These are phyloP conservation scores for Pezicula carpinea DNA, from an alignment of 2,329 filamentous ascomycete species.

Conservation along the genomic window DNA sequence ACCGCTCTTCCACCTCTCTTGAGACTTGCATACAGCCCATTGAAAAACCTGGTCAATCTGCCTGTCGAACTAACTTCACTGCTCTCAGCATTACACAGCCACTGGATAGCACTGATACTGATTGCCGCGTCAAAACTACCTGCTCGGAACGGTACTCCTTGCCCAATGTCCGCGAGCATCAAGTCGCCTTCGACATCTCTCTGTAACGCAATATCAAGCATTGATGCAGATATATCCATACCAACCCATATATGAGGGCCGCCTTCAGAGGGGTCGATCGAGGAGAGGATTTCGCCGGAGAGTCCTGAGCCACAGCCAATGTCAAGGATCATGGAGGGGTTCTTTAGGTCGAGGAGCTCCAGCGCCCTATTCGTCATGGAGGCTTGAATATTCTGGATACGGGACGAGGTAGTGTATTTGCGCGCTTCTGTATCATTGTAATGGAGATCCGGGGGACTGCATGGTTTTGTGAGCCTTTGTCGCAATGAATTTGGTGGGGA, in stretches of 20 bases:
- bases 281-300: conserved; percentile 86
- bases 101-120: conserved; percentile 93
- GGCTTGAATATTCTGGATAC: conserved; percentile 92
- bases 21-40: conserved; percentile 81
- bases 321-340: conserved; percentile 86
- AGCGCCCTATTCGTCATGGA: conserved; percentile 92
- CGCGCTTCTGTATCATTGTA: conserved; percentile 94
- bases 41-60: conserved; percentile 81
- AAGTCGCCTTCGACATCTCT: conserved; percentile 89
- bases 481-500: conserved; percentile 8
- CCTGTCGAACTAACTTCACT: conserved; percentile 78
- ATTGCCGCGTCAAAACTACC: conserved; percentile 94
- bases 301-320: conserved; percentile 95
- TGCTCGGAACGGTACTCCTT: conserved; percentile 88
- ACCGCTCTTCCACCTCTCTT: conserved; percentile 83
- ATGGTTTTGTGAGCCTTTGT: conserved; percentile 17
- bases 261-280: conserved; percentile 62
- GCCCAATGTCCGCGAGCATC: conserved; percentile 91
- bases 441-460: conserved; percentile 88
- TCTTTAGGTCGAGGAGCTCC: conserved; percentile 76
- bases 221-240: conserved; percentile 91
- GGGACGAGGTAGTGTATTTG: conserved; percentile 95
- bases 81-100: conserved; percentile 93
- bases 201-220: conserved; percentile 93
- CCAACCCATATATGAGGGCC: conserved; percentile 95